phyloP scores from a whole-genome alignment of 2,329 filamentous ascomycete species.

The Alternaria ventricosa region DNA sequence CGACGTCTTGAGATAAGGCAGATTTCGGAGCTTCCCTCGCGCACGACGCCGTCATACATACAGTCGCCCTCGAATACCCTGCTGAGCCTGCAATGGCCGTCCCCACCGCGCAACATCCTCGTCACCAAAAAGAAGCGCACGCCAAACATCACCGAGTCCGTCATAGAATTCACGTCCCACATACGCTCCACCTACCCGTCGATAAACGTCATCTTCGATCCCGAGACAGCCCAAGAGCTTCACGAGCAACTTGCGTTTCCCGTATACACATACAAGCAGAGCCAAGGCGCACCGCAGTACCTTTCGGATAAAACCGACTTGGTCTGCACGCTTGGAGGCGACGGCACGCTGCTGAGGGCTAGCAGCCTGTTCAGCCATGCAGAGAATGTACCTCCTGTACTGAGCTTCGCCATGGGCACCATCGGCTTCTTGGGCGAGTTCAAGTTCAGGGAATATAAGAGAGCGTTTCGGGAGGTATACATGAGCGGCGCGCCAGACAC shows the following conservation, averaged over 20 bases:
- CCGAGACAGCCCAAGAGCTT: slow-evolving; percentile 72
- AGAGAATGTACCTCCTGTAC: slow-evolving; percentile 81
- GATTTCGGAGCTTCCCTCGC: slow-evolving; percentile 43
- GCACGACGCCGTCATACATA: slow-evolving; percentile 49
- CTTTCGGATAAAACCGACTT: slow-evolving; percentile 84
- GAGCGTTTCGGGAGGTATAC: slow-evolving; percentile 90
- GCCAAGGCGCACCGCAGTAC: slow-evolving; percentile 44
- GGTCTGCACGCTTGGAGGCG: slow-evolving; percentile 87
- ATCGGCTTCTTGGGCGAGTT: slow-evolving; percentile 95
- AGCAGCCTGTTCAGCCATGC: slow-evolving; percentile 86
- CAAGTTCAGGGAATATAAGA: slow-evolving; percentile 92
- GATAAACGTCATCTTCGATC: slow-evolving; percentile 84
- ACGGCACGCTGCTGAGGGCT: slow-evolving; percentile 87
- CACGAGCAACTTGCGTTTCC: slow-evolving; percentile 76
- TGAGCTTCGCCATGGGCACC: slow-evolving; percentile 97
- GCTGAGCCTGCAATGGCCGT: slow-evolving; percentile 70
- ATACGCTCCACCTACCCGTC: slow-evolving; percentile 80
- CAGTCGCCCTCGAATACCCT: slow-evolving; percentile 66
- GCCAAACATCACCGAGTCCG: slow-evolving; percentile 60
- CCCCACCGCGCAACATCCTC: slow-evolving; percentile 71
- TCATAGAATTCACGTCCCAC: slow-evolving; percentile 69
- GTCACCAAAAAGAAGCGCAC: slow-evolving; percentile 71
- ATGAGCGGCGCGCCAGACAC: slow-evolving; percentile 72
- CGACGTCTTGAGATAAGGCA: slow-evolving; percentile 31
- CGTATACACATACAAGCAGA: slow-evolving; percentile 49